A percentile compares a stretch with the other conserved stretches of the same genome.
phyloP scores from a whole-genome alignment of 805 yeast genomes.

The Komagataella phaffii region DNA sequence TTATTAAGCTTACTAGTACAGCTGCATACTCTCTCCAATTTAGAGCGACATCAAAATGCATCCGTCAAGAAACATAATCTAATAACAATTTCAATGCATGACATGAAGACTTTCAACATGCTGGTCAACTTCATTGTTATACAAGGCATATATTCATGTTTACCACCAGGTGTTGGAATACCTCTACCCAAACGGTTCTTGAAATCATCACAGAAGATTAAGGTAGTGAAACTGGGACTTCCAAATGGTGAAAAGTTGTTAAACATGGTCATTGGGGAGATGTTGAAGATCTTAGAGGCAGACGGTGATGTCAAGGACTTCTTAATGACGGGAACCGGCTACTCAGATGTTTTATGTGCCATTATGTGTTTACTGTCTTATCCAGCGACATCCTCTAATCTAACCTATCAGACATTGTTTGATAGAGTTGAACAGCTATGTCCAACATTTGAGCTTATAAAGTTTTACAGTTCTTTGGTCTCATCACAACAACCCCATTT shows the following conservation, averaged over 20 bases:
- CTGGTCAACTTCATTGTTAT: constrained; percentile 51
- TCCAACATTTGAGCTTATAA: constrained; percentile 58
- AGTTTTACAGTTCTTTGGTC: constrained; percentile 43
- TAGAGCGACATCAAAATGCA: constrained; percentile 7
- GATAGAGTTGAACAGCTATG: constrained; percentile 25
- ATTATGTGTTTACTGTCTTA: constrained; percentile 28
- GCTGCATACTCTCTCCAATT: constrained; percentile 24
- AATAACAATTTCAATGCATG: constrained; percentile 69
- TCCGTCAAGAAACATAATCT: constrained; percentile 17
- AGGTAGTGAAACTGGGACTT: constrained; percentile 10
- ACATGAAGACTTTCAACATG: constrained; percentile 60
- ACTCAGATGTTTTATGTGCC: constrained; percentile 41
- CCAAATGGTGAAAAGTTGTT: constrained; percentile 9
- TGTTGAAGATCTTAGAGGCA: constrained; percentile 20
- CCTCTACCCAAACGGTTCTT: constrained; percentile 49
- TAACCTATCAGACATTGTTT: constrained; percentile 6
- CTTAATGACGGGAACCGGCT: constrained; percentile 53
- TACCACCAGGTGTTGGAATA: constrained; percentile 45
- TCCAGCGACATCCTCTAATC: constrained; percentile 10
- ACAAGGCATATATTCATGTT: constrained; percentile 57
- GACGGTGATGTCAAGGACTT: constrained; percentile 39
- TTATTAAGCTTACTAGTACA: constrained; percentile 22
- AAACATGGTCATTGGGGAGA: constrained; percentile 13
- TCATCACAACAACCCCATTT: constrained; percentile 33
- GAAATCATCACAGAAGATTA: constrained; percentile 25